Base-by-base conservation (phyloP, 169 alveolate species). In the Plasmodium reichenowi region DNA sequence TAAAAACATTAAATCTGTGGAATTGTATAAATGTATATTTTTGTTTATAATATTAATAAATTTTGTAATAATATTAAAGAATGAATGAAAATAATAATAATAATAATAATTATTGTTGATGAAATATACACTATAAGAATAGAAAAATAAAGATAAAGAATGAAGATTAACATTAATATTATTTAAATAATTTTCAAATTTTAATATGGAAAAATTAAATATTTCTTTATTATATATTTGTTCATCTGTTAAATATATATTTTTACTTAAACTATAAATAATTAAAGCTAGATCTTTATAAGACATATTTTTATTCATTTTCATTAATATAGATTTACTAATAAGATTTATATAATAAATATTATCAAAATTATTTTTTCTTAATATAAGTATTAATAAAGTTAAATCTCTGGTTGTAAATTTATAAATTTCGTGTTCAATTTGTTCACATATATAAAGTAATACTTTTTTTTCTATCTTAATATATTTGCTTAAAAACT, bases 1-100 rank as follows among this genome's bases (percentile, higher is more conserved):
- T 17, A 83, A 68, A 58, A 83, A 83, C 91, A 83, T 83, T 15
- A 83, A 38, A 68, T 83, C 91, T 22, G 91, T 83, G 12, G 91
- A 72, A 66, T 83, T 83, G 50, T 68, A 68, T 22, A 15, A 50
- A 20, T 43, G 32, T 4, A 83, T 4, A 68, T 83, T 83, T 83
- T 68, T 83, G 56, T 83, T 67, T 10, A 83, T 54, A 15, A 54
- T 60, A 54, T 83, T 72, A 7, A 83, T 83, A 68, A 83, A 83
- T 68, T 58, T 83, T 68, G 38, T 83, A 26, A 72, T 68, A 63
- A 83, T 68, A 48, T 83, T 54, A 83, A 83, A 83, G 59, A 83
- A 83, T 0, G 74, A 68, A 58, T 83, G 54, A 29, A 83, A 83
- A 50, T 83, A 52, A 56, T 32, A 0, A 32, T 32, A 32, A 32